Percentiles rank a stretch among this genome's conserved stretches.
Conservation (phyloP, 2,329 filamentous ascomycete species). For the Pseudopithomyces maydicus region DNA sequence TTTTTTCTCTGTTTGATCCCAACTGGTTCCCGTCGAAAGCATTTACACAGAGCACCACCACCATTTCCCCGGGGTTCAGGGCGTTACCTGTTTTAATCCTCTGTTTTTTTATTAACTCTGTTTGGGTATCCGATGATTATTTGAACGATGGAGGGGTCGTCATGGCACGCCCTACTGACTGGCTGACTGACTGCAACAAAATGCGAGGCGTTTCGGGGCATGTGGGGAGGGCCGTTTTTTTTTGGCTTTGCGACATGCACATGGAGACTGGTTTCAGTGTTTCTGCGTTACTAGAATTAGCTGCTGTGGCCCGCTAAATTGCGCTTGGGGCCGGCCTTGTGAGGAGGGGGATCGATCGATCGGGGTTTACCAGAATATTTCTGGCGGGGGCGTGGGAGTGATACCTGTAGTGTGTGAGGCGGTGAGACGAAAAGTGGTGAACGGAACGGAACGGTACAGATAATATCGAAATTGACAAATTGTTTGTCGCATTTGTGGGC, state of each 20-base stretch:
- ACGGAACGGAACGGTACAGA: neutral
- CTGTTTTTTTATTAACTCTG: neutral
- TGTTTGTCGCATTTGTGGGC: neutral
- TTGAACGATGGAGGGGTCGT: neutral
- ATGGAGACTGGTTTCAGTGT: neutral
- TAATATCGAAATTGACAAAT: slow-evolving; percentile 5
- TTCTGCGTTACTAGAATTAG: neutral
- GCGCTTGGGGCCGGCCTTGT: neutral
- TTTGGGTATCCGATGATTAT: neutral
- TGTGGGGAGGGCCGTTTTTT: neutral
- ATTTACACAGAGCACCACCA: slow-evolving; percentile 11
- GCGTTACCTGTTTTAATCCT: slow-evolving; percentile 3
- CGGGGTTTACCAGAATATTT: slow-evolving; percentile 1
- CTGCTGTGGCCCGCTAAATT: slow-evolving; percentile 11
- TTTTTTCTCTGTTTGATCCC: neutral
- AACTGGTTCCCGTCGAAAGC: slow-evolving; percentile 6
- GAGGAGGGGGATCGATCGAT: neutral
- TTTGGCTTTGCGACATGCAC: neutral
- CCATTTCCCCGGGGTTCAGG: slow-evolving; percentile 3
- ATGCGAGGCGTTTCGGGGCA: slow-evolving; percentile 13
- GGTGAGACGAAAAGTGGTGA: neutral
- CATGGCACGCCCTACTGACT: too few species aligned
- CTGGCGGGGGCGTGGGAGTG: neutral
- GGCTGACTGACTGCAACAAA: slow-evolving; percentile 8
- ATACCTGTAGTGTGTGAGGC: neutral